A percentile compares a stretch with the other conserved stretches of the same genome.
These are phyloP conservation scores for Coelastrella sp. DNA, from an alignment of 139 green algal genomes.

Conservation along the genomic window DNA sequence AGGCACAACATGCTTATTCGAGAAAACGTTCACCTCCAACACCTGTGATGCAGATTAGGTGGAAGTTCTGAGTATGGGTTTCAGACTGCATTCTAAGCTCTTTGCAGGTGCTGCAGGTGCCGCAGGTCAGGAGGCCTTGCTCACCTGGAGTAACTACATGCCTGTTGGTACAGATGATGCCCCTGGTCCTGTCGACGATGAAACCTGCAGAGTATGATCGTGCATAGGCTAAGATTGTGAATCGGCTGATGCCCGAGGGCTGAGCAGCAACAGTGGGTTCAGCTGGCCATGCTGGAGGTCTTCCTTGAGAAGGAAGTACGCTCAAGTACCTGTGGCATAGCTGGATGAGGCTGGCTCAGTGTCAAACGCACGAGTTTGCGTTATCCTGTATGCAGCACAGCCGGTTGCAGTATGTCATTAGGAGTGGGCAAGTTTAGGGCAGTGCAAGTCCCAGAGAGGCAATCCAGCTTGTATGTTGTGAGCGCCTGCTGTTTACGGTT, in stretches of 20 bases:
- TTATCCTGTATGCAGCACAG: constrained; percentile 62
- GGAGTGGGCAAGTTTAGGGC: no score
- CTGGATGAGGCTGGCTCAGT: constrained; percentile 81
- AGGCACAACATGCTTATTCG: not conserved
- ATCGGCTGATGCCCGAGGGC: not conserved
- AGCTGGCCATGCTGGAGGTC: not conserved
- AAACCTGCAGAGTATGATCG: constrained; percentile 65
- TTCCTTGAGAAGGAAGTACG: no score
- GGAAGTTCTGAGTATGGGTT: no score
- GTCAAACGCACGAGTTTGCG: constrained; percentile 83
- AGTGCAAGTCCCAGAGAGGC: no score
- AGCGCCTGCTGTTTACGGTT: no score
- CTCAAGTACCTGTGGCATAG: constrained; percentile 77
- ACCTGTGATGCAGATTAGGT: no score
- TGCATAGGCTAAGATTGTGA: not conserved
- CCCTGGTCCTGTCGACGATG: constrained; percentile 85
- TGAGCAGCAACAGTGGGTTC: no score
- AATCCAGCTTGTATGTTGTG: no score
- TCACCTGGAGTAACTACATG: constrained; percentile 90
- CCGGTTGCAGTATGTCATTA: not conserved
- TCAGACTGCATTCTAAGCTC: no score
- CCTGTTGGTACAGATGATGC: constrained; percentile 93
- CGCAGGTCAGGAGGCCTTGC: not conserved
- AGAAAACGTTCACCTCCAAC: not conserved
- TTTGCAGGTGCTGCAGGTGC: not conserved